Base-by-base conservation (phyloP, 768 basidiomycete species). In the Leccinum imitatum region DNA sequence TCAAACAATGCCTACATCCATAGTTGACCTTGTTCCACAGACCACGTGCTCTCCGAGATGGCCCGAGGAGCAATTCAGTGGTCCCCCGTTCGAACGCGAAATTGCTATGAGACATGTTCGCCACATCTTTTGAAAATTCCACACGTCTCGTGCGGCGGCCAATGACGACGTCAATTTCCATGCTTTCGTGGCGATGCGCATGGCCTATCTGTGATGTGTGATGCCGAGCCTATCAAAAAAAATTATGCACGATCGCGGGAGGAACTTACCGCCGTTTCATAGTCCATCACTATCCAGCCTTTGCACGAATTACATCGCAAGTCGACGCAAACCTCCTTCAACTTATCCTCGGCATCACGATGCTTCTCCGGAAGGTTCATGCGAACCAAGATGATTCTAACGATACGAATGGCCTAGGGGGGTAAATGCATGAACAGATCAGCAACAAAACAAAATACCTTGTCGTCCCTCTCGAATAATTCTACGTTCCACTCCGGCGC, bases 121-220 rank as follows among this genome's bases (percentile, higher is more conserved):
- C 21, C 14, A 3, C 25, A 13, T 2, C 2, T 25, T 31, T 46
- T 47, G 6, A 13, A 6, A 15, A 10, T 11, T 4, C 15, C 13
- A 39, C 46, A 4, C 1, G 0, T 9, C 0, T 14, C 21, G 56
- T 51, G 9, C 0, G 1, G 0, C 0, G n/a, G 14, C 0, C 0
- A 13, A 69, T 33, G 0, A 77, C 59, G 33, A 82, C 4, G 3
- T 71, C 64, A 53, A 88, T 64, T 19, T 75, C 50, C 80, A 83
- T 84, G 8, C 72, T 65, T 0, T 83, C 78, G 62, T 90, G 88
- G n/a, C 88, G 80, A 61, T 85, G 84, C 46, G 79, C 80, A 68
- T 90, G 88, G 0, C 83, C 83, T 35, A 81, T 72, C 87, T 89
- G 66, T n/a, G n/a, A 50, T 27, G 4, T 7, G 4, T 7, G 14